phyloP scores from a whole-genome alignment of 2,329 filamentous ascomycete species.

The Ophidiomyces ophidiicola region DNA sequence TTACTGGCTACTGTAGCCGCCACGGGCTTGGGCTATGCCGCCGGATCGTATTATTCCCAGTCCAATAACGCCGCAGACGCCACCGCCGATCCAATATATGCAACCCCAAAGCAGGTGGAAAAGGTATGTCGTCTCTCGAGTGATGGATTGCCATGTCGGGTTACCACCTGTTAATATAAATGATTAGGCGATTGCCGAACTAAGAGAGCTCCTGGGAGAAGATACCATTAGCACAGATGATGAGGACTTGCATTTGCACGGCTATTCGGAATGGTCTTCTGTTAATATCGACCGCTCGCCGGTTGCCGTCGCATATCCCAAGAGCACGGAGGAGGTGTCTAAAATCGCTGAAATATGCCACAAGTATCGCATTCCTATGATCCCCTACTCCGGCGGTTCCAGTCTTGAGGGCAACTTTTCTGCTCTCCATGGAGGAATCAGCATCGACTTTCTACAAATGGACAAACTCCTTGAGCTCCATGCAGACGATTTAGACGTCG shows the following conservation, averaged over 20 bases:
- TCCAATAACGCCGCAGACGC: constrained; percentile 21
- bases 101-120: constrained; percentile 28
- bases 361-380: constrained; percentile 69
- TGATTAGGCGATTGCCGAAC: constrained; percentile 44
- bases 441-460: constrained; percentile 83
- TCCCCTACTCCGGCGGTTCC: constrained; percentile 74
- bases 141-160: too few relatives aligned
- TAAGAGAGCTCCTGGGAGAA: constrained; percentile 42
- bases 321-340: constrained; percentile 52
- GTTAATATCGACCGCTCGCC: constrained; percentile 53
- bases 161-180: background rate
- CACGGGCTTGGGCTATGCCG: constrained; percentile 41
- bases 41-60: constrained; percentile 35
- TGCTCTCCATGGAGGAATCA: constrained; percentile 73
- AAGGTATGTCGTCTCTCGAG: constrained; percentile 26
- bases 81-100: constrained; percentile 26
- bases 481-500: constrained; percentile 80
- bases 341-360: constrained; percentile 58
- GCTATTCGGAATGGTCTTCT: constrained; percentile 59
- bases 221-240: constrained; percentile 52
- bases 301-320: constrained; percentile 53
- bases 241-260: constrained; percentile 51
- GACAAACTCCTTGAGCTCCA: constrained; percentile 67
- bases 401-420: constrained; percentile 85
- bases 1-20: constrained; percentile 40